A percentile compares a stretch with the other conserved stretches of the same genome.
Evolutionary conservation across 495 filamentous ascomycete genomes (phyloP).

Genomic region (Pseudomonodictys pantanalensis): DNA sequence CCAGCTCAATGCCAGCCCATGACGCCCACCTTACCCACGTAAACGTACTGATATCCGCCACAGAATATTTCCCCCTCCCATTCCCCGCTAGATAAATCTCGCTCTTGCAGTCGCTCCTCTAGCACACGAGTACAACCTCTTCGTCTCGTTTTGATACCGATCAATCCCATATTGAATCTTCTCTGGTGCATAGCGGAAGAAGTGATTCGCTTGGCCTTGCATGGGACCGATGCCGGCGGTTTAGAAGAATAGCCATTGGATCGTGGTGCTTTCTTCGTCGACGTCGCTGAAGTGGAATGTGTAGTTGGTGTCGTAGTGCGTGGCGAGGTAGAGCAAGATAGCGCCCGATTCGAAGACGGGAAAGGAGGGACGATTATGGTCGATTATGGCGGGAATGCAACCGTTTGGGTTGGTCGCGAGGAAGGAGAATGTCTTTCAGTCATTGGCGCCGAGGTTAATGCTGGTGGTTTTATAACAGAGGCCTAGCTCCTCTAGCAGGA

Average conservation of each 20-base stretch:
- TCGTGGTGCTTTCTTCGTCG: constrained; percentile 68
- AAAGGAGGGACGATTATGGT: constrained; percentile 65
- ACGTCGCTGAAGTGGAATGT: constrained; percentile 76
- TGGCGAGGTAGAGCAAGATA: constrained; percentile 80
- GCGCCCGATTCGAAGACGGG: constrained; percentile 75
- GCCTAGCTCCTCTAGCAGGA: constrained; percentile 77
- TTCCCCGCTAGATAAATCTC: constrained; percentile 70
- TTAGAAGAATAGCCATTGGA: constrained; percentile 64
- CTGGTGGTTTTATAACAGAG: constrained; percentile 53
- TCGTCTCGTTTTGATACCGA: constrained; percentile 75
- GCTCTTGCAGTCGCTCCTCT: constrained; percentile 60
- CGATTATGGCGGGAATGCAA: constrained; percentile 82
- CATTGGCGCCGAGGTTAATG: constrained; percentile 46
- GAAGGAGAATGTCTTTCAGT: constrained; percentile 74
- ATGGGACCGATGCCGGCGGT: constrained; percentile 80
- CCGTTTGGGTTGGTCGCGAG: constrained; percentile 89
- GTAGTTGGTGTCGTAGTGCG: constrained; percentile 73
- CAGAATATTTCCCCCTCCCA: constrained; percentile 54
- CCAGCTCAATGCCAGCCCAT: constrained; percentile 69
- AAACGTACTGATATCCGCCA: constrained; percentile 78
- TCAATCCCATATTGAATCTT: constrained; percentile 80
- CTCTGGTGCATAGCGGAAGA: constrained; percentile 77
- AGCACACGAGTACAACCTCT: constrained; percentile 77
- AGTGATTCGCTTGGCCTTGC: constrained; percentile 90
- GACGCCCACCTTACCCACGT: constrained; percentile 55